A percentile compares a stretch with the other conserved stretches of the same genome.
Evolutionary conservation across 73 alveolate genomes (phyloP).

Genomic region (Stentor coeruleus): DNA sequence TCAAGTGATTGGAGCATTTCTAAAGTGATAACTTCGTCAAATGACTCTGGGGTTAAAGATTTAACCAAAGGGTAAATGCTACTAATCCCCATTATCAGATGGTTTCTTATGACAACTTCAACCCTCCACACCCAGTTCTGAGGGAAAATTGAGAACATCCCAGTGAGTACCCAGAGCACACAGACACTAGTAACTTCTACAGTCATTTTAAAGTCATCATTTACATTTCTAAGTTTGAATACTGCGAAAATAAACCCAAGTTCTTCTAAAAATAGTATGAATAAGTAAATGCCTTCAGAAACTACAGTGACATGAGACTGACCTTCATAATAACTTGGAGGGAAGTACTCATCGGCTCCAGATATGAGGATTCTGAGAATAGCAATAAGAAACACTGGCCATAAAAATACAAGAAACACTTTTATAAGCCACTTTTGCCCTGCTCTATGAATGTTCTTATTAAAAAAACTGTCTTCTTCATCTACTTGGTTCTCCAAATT

Average conservation of each 20-base stretch:
- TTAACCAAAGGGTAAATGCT: neutral
- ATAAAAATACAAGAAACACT: neutral
- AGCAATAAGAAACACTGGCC: neutral
- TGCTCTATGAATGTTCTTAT: neutral
- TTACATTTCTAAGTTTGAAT: neutral
- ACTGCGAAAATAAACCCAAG: conserved; percentile 9
- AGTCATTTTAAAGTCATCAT: conserved; percentile 21
- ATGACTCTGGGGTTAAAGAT: conserved; percentile 10
- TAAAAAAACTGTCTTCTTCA: neutral
- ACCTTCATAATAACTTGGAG: conserved; percentile 1
- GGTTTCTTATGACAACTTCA: conserved; percentile 9
- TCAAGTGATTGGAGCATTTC: conserved; percentile 13
- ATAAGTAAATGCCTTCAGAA: conserved; percentile 2
- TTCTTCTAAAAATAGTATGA: conserved; percentile 8
- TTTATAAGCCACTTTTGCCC: neutral
- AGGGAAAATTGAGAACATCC: neutral
- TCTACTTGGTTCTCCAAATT: neutral
- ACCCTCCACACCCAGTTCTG: neutral
- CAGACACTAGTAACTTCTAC: neutral
- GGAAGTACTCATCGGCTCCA: neutral
- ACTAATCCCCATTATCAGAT: neutral
- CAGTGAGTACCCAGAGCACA: neutral
- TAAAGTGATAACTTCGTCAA: conserved; percentile 9
- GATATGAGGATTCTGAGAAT: neutral
- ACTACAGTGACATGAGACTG: neutral